phyloP scores from a whole-genome alignment of 2,329 filamentous ascomycete genomes.

The Zymoseptoria brevis region DNA sequence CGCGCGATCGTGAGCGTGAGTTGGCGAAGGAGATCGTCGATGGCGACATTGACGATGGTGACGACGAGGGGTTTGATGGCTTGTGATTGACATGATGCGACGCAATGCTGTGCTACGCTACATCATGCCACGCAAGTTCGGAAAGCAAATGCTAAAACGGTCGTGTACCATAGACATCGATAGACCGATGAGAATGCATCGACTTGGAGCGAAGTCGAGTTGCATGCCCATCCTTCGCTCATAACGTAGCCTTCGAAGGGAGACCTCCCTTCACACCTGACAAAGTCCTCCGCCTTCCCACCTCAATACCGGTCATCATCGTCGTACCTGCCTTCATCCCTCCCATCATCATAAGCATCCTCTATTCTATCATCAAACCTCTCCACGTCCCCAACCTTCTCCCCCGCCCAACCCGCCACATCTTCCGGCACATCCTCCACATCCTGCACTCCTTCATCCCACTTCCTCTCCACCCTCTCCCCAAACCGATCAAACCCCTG shows the following conservation, averaged over 20 bases:
- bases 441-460: conserved; percentile 27
- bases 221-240: conserved; percentile 1
- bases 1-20: conserved; percentile 90
- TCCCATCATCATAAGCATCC: conserved; percentile 38
- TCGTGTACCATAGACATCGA: conserved; percentile 7
- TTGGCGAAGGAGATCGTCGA: conserved; percentile 99
- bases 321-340: conserved; percentile 27
- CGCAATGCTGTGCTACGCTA: not conserved
- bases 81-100: conserved; percentile 50
- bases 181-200: conserved; percentile 5
- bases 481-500: conserved; percentile 29
- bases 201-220: not conserved
- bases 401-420: conserved; percentile 30
- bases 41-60: conserved; percentile 84
- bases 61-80: conserved; percentile 86
- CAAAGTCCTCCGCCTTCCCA: not conserved
- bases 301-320: conserved; percentile 10
- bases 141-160: not conserved
- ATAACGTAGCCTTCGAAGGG: not conserved
- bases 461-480: conserved; percentile 26
- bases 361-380: conserved; percentile 36
- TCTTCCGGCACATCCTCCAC: conserved; percentile 31
- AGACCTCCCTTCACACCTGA: not conserved
- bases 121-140: not conserved
- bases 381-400: conserved; percentile 38